Evolutionary conservation across 768 basidiomycete genomes (phyloP).

Genomic region (Amanita brunnescens): DNA sequence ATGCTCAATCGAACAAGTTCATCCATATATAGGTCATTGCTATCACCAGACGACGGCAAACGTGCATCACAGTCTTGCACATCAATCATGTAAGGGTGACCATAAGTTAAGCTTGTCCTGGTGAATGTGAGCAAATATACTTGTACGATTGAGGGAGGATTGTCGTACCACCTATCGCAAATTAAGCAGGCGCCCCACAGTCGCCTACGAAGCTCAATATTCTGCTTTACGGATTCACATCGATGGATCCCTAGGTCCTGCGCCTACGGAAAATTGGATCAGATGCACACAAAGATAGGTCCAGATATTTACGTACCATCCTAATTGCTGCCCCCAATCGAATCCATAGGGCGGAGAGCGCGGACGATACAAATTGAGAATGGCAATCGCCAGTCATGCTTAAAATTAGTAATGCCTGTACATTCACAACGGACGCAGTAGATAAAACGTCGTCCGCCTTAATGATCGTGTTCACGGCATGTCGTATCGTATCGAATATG

Average conservation of each 20-base stretch:
- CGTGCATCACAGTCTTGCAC: slow-evolving; percentile 94
- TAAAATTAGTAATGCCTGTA: slow-evolving; percentile 80
- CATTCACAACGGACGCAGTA: slow-evolving; percentile 76
- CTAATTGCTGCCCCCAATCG: slow-evolving; percentile 84
- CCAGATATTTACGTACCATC: slow-evolving; percentile 49
- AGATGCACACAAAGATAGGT: no score
- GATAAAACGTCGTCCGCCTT: slow-evolving; percentile 88
- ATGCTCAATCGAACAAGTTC: slow-evolving; percentile 90
- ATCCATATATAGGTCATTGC: slow-evolving; percentile 72
- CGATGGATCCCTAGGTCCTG: slow-evolving; percentile 95
- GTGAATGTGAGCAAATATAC: background rate
- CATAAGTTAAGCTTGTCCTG: slow-evolving; percentile 84
- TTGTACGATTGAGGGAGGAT: slow-evolving; percentile 6
- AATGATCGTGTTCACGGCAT: slow-evolving; percentile 78
- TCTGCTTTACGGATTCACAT: slow-evolving; percentile 77
- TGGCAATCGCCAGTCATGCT: slow-evolving; percentile 88
- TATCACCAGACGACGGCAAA: slow-evolving; percentile 81
- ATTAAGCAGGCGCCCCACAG: slow-evolving; percentile 95
- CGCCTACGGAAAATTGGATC: slow-evolving; percentile 42
- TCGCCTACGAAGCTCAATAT: slow-evolving; percentile 79
- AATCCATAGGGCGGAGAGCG: slow-evolving; percentile 80
- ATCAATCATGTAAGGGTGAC: slow-evolving; percentile 94
- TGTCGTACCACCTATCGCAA: slow-evolving; percentile 78
- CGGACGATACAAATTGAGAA: slow-evolving; percentile 80
- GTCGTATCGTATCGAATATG: slow-evolving; percentile 87